Evolutionary conservation across 1,284 basidiomycete species (phyloP).

Genomic region (Spongiforma sp.): DNA sequence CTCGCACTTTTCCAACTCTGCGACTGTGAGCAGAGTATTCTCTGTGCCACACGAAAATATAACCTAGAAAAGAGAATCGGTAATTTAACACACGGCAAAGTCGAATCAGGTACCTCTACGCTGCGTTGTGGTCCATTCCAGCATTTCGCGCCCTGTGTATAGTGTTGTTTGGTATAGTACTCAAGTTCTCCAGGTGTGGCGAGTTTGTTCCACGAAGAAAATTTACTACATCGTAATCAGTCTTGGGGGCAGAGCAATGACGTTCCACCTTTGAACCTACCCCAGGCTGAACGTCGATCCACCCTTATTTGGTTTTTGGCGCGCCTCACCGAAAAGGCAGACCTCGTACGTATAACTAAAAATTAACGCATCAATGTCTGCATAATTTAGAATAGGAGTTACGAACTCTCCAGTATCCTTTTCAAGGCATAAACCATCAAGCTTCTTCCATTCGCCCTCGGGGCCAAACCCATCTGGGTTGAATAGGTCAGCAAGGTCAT

Average conservation of each 20-base stretch:
- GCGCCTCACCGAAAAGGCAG: conserved; percentile 91
- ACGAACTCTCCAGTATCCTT: conserved; percentile 90
- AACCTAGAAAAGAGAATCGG: conserved; percentile 52
- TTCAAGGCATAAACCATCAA: conserved; percentile 83
- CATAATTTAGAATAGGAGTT: not conserved
- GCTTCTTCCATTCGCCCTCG: conserved; percentile 95
- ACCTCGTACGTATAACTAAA: conserved; percentile 93
- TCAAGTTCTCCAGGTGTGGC: conserved; percentile 64
- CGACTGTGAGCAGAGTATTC: conserved; percentile 82
- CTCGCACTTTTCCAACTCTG: conserved; percentile 97
- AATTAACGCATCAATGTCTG: conserved; percentile 11
- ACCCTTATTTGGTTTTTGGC: conserved; percentile 89
- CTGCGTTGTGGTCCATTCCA: conserved; percentile 97
- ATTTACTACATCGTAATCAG: conserved; percentile 56
- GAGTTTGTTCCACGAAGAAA: conserved; percentile 75
- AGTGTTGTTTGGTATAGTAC: conserved; percentile 85
- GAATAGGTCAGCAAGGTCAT: conserved; percentile 67
- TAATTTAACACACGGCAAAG: not conserved
- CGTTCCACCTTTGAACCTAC: conserved; percentile 50
- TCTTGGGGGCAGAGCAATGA: not conserved
- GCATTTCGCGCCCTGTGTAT: conserved; percentile 86
- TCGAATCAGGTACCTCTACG: conserved; percentile 59
- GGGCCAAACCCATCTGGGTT: conserved; percentile 73
- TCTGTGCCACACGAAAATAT: conserved; percentile 85
- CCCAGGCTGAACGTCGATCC: conserved; percentile 84